Evolutionary conservation across 2,329 filamentous ascomycete genomes (phyloP).

Genomic region (Botrytis fragariae): DNA sequence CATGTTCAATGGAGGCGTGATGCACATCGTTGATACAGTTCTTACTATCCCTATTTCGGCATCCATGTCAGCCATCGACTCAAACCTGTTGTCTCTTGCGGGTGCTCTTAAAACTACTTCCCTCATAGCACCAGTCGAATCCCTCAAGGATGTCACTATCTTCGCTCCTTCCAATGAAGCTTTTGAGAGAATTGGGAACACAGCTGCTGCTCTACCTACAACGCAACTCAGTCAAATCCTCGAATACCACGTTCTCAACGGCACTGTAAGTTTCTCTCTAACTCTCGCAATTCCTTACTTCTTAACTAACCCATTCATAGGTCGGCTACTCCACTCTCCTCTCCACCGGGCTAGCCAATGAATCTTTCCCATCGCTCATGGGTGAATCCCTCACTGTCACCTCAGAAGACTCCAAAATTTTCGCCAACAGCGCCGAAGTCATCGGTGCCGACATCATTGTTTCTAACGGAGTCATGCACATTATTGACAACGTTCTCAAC

Average conservation of each 20-base stretch:
- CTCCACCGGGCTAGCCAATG: conserved; percentile 33
- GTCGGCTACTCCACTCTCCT: conserved; percentile 38
- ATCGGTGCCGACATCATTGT: conserved; percentile 40
- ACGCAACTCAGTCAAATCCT: conserved; percentile 37
- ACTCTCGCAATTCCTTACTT: neutral
- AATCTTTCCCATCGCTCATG: conserved; percentile 33
- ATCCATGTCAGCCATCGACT: conserved; percentile 40
- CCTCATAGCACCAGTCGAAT: conserved; percentile 40
- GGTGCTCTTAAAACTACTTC: conserved; percentile 39
- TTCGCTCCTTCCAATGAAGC: conserved; percentile 40
- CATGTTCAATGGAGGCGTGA: conserved; percentile 47
- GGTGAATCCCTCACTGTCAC: conserved; percentile 39
- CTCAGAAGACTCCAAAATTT: conserved; percentile 38
- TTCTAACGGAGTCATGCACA: conserved; percentile 40
- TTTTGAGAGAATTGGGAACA: conserved; percentile 40
- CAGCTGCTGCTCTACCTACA: conserved; percentile 36
- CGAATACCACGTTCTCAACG: conserved; percentile 32
- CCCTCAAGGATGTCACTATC: conserved; percentile 51
- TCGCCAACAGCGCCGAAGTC: conserved; percentile 43
- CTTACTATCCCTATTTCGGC: conserved; percentile 47
- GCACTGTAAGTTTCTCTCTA: neutral
- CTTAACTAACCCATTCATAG: conserved; percentile 33
- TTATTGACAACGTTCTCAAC: conserved; percentile 47
- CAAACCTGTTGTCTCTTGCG: conserved; percentile 41
- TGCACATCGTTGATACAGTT: conserved; percentile 53